Evolutionary conservation across 345 rosid species (phyloP), one percentile per base, ranked within the genome.

Genomic region (Rubroshorea leprosula): DNA sequence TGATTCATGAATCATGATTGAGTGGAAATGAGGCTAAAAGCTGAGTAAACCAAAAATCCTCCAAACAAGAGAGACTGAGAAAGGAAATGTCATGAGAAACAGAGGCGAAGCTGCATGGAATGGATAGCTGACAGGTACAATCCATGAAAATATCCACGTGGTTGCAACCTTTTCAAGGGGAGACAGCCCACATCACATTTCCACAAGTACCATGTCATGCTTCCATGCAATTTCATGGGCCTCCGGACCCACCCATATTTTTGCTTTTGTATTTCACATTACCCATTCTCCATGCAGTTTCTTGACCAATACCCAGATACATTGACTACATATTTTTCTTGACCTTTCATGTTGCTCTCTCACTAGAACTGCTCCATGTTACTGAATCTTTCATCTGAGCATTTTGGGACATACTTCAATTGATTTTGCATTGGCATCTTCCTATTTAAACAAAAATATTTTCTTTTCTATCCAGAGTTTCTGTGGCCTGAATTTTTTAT

Each of bases 321-420:
- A 35, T 35, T 8, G 11, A 6, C 7, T 35, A 6, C 41, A n/a
- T 35, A 10, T 18, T 21, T 44, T 62, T 62, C 44, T 51, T 57
- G 57, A 55, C 51, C 57, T 49, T 39, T 38, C 27, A 65, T 35
- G 62, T 65, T 14, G 54, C 60, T 54, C 44, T 63, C 67, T 29
- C 44, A 19, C 12, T 9, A 24, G 1, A 62, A 20, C 29, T 29
- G 46, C 60, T 63, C 46, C 67, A 63, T 46, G 67, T 54, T 63
- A 31, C 54, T 46, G 35, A 52, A 52, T 52, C 58, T 61, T 61
- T 48, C 61, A 38, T 25, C 44, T 55, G 24, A 56, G 41, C 41
- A 23, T 55, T 23, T 22, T 43, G 57, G 21, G 60, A 62, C n/a
- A n/a, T 61, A 43, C n/a, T 31, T 57, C 46, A 43, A 5, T 24